Base-by-base conservation (phyloP, 2,329 filamentous ascomycete species). In the Aspergillus proliferans region DNA sequence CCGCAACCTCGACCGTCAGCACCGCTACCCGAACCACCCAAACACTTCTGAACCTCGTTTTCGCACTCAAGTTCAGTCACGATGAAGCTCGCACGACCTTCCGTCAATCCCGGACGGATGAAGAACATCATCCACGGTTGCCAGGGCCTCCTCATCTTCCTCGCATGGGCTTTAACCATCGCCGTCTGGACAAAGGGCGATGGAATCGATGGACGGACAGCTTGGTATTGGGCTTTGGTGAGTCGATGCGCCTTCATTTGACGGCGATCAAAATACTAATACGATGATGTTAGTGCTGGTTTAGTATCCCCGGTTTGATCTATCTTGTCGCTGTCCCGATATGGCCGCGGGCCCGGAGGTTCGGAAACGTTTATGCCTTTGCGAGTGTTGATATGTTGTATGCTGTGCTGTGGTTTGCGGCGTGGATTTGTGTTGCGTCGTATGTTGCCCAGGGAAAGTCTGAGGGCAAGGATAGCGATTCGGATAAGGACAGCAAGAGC, bases 311-410 rank as follows among this genome's bases (percentile, higher is more conserved):
- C 10, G 77, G 76, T 24, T 68, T 83, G 33, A 70, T 83, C 49
- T 84, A 83, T 62, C 76, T 82, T 47, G 72, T 76, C 42, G 80
- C 80, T 62, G 77, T 81, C 4, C 81, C 81, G 4, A 78, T 81
- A 69, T 84, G 79, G 76, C 74, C 75, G 21, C 77, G 81, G 53
- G 76, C 80, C 22, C 72, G 73, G 55, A 73, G 75, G 46, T 81
- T 84, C 58, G 77, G 78, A 49, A 82, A 82, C 57, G 76, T 78
- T 34, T 83, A 82, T 59, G 80, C 78, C 46, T 82, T 82, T 59
- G 76, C 78, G 7, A 67, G 71, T 2, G 62, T 84, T 49, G 81
- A 84, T 57, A 63, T 72, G 12, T 58, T 82, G 21, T 81, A 75
- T 58, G 64, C 73, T 4, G 61, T 83, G 8, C 62, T 84, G 36